Percentiles rank a stretch among this genome's conserved stretches.
Evolutionary conservation across 1,284 basidiomycete genomes (phyloP).

Genomic region (Afroboletus lepidellus): DNA sequence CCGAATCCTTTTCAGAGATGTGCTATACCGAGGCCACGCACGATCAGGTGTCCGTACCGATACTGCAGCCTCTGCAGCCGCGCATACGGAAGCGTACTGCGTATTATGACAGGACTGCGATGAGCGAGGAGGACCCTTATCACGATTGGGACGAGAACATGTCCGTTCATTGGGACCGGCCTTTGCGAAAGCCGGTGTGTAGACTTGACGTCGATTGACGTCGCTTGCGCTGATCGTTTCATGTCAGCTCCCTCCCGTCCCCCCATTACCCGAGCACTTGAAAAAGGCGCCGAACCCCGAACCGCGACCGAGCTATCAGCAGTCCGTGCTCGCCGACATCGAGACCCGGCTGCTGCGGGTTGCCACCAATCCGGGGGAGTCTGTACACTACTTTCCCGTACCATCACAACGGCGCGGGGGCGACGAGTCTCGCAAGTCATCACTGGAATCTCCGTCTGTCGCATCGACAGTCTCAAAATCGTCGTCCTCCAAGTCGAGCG

Average conservation of each 20-base stretch:
- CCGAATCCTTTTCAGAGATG: conserved; percentile 35
- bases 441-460: conserved; percentile 33
- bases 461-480: conserved; percentile 23
- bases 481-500: conserved; percentile 23
- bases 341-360: conserved; percentile 31
- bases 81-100: conserved; percentile 31
- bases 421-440: conserved; percentile 28
- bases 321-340: conserved; percentile 32
- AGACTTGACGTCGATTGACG: not conserved
- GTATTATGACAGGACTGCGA: conserved; percentile 33
- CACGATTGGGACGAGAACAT: conserved; percentile 36
- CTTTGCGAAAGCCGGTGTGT: conserved; percentile 25
- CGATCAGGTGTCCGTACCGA: conserved; percentile 26
- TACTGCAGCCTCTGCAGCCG: conserved; percentile 32
- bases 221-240: conserved; percentile 9
- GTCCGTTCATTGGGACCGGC: conserved; percentile 21
- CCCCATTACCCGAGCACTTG: conserved; percentile 31
- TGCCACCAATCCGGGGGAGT: conserved; percentile 26
- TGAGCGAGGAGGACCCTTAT: conserved; percentile 36
- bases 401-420: conserved; percentile 34
- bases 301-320: conserved; percentile 29
- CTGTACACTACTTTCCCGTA: conserved; percentile 35
- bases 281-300: conserved; percentile 12
- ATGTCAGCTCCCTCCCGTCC: conserved; percentile 26
- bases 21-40: conserved; percentile 36